Evolutionary conservation across 139 green algal species (phyloP), one percentile per base, ranked within the genome.

Genomic region (Chlamydomonas incerta): DNA sequence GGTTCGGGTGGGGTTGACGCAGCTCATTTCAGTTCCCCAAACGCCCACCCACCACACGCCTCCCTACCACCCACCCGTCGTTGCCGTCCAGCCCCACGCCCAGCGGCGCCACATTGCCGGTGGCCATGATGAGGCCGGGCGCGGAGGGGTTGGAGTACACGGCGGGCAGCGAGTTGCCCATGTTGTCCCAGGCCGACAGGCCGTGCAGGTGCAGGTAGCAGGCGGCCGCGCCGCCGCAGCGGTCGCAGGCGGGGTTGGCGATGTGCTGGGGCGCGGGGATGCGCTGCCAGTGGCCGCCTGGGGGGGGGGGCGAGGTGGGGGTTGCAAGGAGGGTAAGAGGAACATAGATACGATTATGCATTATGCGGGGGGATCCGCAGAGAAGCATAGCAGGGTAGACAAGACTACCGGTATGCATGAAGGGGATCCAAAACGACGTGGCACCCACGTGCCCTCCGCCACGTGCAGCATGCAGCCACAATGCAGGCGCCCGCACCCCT

Each of bases 101-200:
- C 29, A 82, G 69, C 28, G 77, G 50, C 0, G 62, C 95, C 41
- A 97, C 89, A 85, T 98, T 99, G 76, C 97, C 97, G 11, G 92
- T 95, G 18, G 92, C 96, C 82, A 99, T 94, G 34, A 99, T 85
- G 34, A 99, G 29, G 29, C 97, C 97, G 1, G 97, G 97, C 0
- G 96, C 94, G 31, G 87, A 93, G 58, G 86, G 74, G 82, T 97
- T 94, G n/a, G 92, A 94, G 90, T 99, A 99, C 33, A 98, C 92
- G 70, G 91, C 92, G 11, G 96, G 95, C 46, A 91, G 82, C 26
- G 85, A 75, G 28, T 67, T 74, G 72, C 84, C 29, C 62, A 72
- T 18, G 26, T 75, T 83, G 67, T 94, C 89, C 95, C 95, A 98
- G 41, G 80, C 90, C 72, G 88, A 82, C 34, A 95, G 85, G n/a